A percentile compares a stretch with the other conserved stretches of the same genome.
Evolutionary conservation across 2,329 filamentous ascomycete genomes (phyloP).

Genomic region (Orbilia brochopaga): DNA sequence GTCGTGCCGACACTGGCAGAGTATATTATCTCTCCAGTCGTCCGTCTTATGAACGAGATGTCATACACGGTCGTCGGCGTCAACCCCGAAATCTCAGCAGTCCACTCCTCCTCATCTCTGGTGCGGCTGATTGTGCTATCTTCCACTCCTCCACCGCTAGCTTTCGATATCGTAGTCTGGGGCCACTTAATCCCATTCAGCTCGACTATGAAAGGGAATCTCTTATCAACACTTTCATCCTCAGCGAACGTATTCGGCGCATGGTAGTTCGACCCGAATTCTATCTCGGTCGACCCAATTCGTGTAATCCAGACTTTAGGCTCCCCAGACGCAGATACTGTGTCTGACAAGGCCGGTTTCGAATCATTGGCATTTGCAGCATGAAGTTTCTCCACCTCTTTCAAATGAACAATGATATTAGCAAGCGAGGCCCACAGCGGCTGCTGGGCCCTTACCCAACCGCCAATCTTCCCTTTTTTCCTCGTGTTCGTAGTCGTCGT

Average conservation of each 20-base stretch:
- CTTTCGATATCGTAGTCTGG: conserved; percentile 61
- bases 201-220: conserved; percentile 64
- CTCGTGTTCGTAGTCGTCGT: conserved; percentile 59
- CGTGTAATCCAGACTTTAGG: conserved; percentile 65
- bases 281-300: conserved; percentile 63
- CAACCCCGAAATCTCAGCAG: conserved; percentile 54
- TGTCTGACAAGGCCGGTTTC: conserved; percentile 53
- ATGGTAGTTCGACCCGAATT: conserved; percentile 61
- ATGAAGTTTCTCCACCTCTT: conserved; percentile 62
- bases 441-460: conserved; percentile 65
- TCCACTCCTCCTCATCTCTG: conserved; percentile 54
- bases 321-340: conserved; percentile 59
- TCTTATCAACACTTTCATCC: conserved; percentile 60
- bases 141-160: conserved; percentile 41
- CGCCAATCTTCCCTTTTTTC: conserved; percentile 65
- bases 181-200: conserved; percentile 66
- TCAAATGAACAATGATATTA: conserved; percentile 67
- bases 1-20: conserved; percentile 54
- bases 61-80: conserved; percentile 55
- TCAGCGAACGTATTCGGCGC: conserved; percentile 32
- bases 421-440: conserved; percentile 67
- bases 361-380: conserved; percentile 63
- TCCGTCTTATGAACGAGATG: conserved; percentile 55
- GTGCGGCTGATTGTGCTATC: conserved; percentile 51
- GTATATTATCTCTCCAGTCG: conserved; percentile 53